Percentiles rank a stretch among this genome's conserved stretches.
These are phyloP conservation scores for Ganoderma leucocontextum DNA, from an alignment of 1,284 basidiomycete species.

Conservation along the genomic window DNA sequence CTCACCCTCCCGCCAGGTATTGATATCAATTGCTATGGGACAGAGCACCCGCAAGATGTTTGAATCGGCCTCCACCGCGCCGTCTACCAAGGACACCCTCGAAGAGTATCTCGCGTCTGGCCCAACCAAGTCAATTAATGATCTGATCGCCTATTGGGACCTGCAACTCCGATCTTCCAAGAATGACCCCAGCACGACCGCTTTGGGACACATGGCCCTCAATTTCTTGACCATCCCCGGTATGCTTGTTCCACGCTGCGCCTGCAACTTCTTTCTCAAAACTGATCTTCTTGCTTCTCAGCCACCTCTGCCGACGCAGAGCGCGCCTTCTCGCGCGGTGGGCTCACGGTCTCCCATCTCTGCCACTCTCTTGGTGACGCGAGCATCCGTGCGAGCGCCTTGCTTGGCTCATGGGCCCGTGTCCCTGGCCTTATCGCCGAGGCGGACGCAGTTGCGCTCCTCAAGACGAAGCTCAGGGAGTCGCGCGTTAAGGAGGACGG, in stretches of 20 bases:
- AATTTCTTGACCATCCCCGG: not conserved
- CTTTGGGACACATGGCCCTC: not conserved
- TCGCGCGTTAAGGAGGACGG: slow-evolving; percentile 31
- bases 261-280: not conserved
- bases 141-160: not conserved
- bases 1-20: too few species aligned
- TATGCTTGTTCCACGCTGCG: too few species aligned
- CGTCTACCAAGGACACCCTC: not conserved
- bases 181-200: not conserved
- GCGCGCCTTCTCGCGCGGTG: not conserved
- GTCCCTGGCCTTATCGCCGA: not conserved
- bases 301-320: not conserved
- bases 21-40: too few species aligned
- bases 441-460: not conserved
- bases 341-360: not conserved
- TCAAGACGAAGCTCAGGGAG: slow-evolving; percentile 4
- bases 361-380: not conserved
- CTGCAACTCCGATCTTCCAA: not conserved
- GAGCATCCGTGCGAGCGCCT: not conserved
- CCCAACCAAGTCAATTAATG: not conserved
- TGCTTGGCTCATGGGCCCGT: not conserved
- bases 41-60: not conserved
- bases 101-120: not conserved
- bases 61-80: not conserved
- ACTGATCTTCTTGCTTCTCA: not conserved